phyloP scores from a whole-genome alignment of 805 yeast genomes.

The Myxozyma geophila region DNA sequence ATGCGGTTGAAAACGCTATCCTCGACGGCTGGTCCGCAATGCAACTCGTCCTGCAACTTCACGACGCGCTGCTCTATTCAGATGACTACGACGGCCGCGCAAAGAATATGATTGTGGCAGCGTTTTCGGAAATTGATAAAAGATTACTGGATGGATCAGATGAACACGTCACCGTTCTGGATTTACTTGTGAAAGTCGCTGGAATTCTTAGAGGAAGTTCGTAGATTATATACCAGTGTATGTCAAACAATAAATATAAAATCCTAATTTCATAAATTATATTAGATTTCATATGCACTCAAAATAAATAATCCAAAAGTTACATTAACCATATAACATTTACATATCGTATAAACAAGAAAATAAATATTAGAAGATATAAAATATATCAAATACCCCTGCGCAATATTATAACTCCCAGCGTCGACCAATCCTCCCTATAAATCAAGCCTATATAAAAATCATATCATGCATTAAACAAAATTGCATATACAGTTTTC shows the following conservation, averaged over 20 bases:
- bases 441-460: neutral
- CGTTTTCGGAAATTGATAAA: conserved; percentile 75
- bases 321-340: too few relatives aligned
- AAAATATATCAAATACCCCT: too few relatives aligned
- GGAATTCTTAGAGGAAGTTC: conserved; percentile 1
- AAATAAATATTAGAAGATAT: neutral
- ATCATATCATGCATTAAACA: neutral
- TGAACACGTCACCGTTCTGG: conserved; percentile 81
- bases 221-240: neutral
- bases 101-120: conserved; percentile 67
- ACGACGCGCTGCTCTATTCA: conserved; percentile 64
- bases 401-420: neutral
- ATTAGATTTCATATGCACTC: too few relatives aligned
- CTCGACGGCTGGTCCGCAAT: conserved; percentile 80
- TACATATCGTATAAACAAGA: neutral
- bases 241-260: neutral
- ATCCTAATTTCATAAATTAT: too few relatives aligned
- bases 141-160: conserved; percentile 83
- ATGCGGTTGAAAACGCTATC: conserved; percentile 56
- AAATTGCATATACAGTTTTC: neutral
- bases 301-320: too few relatives aligned
- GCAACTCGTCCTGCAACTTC: conserved; percentile 71
- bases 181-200: conserved; percentile 41
- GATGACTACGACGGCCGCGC: conserved; percentile 55
- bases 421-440: too few relatives aligned